These are phyloP conservation scores for Actinidia arguta DNA, from an alignment of 179 eudicot species.

Conservation along the genomic window DNA sequence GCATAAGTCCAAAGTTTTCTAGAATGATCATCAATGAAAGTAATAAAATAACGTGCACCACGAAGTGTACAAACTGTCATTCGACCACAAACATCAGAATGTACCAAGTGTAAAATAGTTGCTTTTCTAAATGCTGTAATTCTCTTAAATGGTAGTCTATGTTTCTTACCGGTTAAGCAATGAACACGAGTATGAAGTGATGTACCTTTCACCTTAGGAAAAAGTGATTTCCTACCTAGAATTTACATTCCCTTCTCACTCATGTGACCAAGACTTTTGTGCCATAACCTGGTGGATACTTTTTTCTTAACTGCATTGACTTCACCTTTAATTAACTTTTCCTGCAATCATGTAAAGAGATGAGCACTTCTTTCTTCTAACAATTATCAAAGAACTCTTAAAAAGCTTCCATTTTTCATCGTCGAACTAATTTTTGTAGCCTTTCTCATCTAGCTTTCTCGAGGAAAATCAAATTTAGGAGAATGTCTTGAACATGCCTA, in stretches of 20 bases:
- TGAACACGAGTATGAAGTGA: neutral
- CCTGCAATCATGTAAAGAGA: neutral
- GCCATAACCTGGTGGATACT: too few species aligned
- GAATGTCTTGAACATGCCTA: neutral
- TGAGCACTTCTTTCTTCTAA: neutral
- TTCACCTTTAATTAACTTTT: neutral
- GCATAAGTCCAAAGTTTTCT: constrained; percentile 2
- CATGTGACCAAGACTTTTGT: too few species aligned
- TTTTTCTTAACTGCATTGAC: neutral
- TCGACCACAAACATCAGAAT: constrained; percentile 14
- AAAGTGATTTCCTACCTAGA: neutral
- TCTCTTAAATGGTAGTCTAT: neutral
- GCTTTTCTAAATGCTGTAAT: neutral
- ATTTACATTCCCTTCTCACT: neutral
- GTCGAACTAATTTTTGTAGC: neutral
- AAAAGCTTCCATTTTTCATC: neutral
- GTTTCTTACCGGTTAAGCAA: neutral
- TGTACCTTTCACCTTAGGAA: neutral
- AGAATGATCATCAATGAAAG: constrained; percentile 12
- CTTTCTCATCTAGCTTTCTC: constrained; percentile 12
- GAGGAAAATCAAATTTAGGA: neutral
- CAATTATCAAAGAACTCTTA: constrained; percentile 6
- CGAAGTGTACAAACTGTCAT: neutral
- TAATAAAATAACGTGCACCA: constrained; percentile 4
- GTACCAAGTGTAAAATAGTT: neutral